These are phyloP conservation scores for Adansonia madagascariensis DNA, from an alignment of 441 rosid species.

Conservation along the genomic window DNA sequence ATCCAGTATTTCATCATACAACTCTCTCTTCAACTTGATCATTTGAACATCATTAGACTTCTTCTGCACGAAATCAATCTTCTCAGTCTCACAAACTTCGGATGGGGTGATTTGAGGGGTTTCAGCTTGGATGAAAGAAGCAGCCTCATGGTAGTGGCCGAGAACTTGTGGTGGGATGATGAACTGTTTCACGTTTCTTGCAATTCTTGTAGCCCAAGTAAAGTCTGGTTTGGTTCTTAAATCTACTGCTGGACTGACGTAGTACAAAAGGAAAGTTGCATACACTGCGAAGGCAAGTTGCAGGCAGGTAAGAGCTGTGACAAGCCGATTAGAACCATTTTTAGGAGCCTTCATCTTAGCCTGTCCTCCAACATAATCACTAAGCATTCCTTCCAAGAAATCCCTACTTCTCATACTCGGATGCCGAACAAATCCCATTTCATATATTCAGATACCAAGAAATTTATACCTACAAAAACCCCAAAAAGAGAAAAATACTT, in stretches of 20 bases:
- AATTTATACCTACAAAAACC: conserved; percentile 26
- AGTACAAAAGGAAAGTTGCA: conserved; percentile 87
- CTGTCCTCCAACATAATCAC: conserved; percentile 61
- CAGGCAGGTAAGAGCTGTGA: conserved; percentile 71
- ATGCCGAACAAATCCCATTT: conserved; percentile 68
- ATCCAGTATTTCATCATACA: conserved; percentile 59
- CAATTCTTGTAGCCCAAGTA: conserved; percentile 82
- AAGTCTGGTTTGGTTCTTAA: conserved; percentile 80
- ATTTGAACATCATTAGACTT: conserved; percentile 71
- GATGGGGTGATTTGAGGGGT: conserved; percentile 44
- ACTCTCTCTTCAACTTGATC: conserved; percentile 81
- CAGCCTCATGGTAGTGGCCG: conserved; percentile 60
- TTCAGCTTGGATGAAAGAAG: conserved; percentile 44
- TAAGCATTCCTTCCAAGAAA: conserved; percentile 72
- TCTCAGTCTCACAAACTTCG: conserved; percentile 80
- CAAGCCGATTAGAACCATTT: conserved; percentile 57
- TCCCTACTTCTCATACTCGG: conserved; percentile 64
- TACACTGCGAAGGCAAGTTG: conserved; percentile 88
- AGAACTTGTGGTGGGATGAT: conserved; percentile 75
- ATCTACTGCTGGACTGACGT: conserved; percentile 83
- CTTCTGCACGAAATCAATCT: conserved; percentile 87
- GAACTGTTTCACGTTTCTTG: conserved; percentile 69
- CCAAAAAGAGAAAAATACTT: neutral
- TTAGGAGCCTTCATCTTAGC: conserved; percentile 46
- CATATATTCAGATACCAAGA: conserved; percentile 4